Evolutionary conservation across 257 asterid species (phyloP).

Genomic region (Coffea canephora): DNA sequence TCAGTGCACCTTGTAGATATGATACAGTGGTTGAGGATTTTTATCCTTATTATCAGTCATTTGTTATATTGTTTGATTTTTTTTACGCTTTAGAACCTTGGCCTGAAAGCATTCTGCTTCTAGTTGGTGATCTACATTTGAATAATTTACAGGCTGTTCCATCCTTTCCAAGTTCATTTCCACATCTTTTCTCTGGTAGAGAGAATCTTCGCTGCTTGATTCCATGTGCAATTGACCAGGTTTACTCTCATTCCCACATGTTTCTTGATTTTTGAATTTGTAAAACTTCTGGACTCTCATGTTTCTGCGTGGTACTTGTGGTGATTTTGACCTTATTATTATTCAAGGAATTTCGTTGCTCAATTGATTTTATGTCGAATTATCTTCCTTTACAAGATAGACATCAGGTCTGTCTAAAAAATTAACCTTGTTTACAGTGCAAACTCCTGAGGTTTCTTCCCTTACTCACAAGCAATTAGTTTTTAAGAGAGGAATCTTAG

Average conservation of each 20-base stretch:
- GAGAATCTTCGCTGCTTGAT: slow-evolving; percentile 81
- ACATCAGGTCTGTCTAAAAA: no score
- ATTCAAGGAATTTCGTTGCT: neutral
- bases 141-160: slow-evolving; percentile 72
- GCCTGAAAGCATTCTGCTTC: neutral
- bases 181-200: slow-evolving; percentile 75
- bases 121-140: slow-evolving; percentile 10
- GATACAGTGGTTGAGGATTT: neutral
- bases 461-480: neutral
- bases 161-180: slow-evolving; percentile 91
- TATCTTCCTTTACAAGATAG: neutral
- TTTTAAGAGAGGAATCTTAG: no score
- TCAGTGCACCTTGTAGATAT: no score
- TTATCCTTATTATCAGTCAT: neutral
- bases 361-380: neutral
- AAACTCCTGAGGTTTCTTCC: neutral
- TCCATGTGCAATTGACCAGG: slow-evolving; percentile 99
- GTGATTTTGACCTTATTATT: neutral
- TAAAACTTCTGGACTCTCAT: neutral
- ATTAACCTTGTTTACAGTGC: no score
- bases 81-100: neutral
- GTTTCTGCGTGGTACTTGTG: neutral
- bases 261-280: slow-evolving; percentile 1
- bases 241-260: slow-evolving; percentile 26
- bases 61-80: no score